These are phyloP conservation scores for Nitzschia inconspicua DNA, from an alignment of 108 stramenopile genomes.

Conservation along the genomic window DNA sequence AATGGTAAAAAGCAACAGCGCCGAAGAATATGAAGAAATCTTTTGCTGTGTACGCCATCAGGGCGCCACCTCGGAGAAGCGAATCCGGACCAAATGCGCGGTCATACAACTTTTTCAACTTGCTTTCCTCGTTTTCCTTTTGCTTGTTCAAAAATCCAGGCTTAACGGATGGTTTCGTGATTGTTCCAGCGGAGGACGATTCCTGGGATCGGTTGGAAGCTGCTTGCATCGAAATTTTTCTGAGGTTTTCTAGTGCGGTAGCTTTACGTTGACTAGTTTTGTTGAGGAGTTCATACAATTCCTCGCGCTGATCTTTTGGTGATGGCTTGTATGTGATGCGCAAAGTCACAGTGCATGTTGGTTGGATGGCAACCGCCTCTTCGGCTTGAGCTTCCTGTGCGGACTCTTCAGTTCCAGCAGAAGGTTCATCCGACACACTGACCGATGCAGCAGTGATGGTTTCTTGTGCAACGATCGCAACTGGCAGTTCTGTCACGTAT, in stretches of 20 bases:
- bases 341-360: constrained; percentile 50
- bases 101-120: constrained; percentile 55
- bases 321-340: constrained; percentile 72
- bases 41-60: constrained; percentile 55
- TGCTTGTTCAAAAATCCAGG: constrained; percentile 77
- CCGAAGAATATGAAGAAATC: constrained; percentile 81
- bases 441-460: background rate
- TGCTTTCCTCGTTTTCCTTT: constrained; percentile 16
- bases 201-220: constrained; percentile 2
- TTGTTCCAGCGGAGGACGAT: background rate
- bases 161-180: constrained; percentile 53
- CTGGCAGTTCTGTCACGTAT: constrained; percentile 38
- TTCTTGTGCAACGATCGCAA: constrained; percentile 50
- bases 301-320: constrained; percentile 61
- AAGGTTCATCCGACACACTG: background rate
- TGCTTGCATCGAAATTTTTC: constrained; percentile 49
- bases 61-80: constrained; percentile 39
- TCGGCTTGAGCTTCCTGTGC: constrained; percentile 3
- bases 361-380: constrained; percentile 16
- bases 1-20: constrained; percentile 60
- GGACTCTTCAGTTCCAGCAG: constrained; percentile 10
- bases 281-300: constrained; percentile 71
- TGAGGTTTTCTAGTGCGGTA: constrained; percentile 53
- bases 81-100: constrained; percentile 63
- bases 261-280: constrained; percentile 72